Base-by-base conservation (phyloP, 176 grass and related monocot genomes). In the Bothriochloa decipiens region DNA sequence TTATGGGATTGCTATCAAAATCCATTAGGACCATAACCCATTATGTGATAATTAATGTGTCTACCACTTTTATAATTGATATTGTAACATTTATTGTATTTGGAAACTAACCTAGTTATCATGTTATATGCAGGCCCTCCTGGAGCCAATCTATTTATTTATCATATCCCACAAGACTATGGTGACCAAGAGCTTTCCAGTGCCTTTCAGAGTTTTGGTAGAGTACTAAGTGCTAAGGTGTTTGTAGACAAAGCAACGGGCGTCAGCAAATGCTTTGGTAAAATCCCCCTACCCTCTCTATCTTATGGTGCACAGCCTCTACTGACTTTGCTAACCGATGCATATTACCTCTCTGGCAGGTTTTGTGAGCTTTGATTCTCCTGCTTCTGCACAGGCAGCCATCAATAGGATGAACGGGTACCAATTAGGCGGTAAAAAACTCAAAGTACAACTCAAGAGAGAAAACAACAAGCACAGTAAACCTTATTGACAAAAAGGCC, bases 391-490 rank as follows among this genome's bases (percentile, higher is more conserved):
- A 6, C 93, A 97, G 87, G 39, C 84, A 47, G 95, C 95, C 26
- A 97, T 97, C 23, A 82, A 26, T 42, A 80, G 70, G 82, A 97
- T 97, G 95, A 91, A 97, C 28, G 95, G 92, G 40, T 95, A 28
- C 77, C 92, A 95, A 81, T 82, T 97, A 90, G 92, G 91, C 4
- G 84, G 93, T 84, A 99, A 99, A 80, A 94, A 92, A 33, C 91
- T 99, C 71, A 99, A 99, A 88, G 97, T 99, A 88, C 97, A 99
- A 75, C 97, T 96, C 57, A 99, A 99, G 90, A 92, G 92, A 88
- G 97, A 99, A 83, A 97, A 94, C 83, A 83, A 52, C 92, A 94
- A 96, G 90, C 88, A 91, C 45, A 92, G 85, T 85, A 96, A 92
- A 91, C 86, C 86, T 75, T 94, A 74, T 89, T 91, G 88, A 92